Base-by-base conservation (phyloP, 108 stramenopile species). In the Discostella stelligeroides region DNA sequence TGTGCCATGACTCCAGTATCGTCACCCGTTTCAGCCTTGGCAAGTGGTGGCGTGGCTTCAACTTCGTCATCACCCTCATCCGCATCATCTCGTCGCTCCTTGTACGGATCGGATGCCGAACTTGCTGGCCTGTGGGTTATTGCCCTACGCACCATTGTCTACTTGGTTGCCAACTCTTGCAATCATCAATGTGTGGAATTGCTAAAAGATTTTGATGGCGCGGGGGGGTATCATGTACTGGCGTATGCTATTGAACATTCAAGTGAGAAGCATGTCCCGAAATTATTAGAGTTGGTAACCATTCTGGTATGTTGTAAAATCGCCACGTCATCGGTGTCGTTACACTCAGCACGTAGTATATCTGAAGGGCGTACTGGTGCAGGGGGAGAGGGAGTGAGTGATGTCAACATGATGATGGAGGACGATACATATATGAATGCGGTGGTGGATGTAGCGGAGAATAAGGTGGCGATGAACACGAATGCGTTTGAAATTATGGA, bases 141-240 rank as follows among this genome's bases (percentile, higher is more conserved):
- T 53, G 91, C 97, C 2, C 63, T 96, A 29, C 61, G 79, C 28
- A 95, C 95, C 30, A 80, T 96, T 29, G 85, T 96, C 21, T 73
- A 84, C 60, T 55, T 95, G 25, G 92, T 97, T 0, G 73, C 77
- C 34, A 67, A 82, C 54, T 86, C 93, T 10, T 92, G 91, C 62
- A 77, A 82, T 24, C 79, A 80, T 66, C 73, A 90, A 39, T 85
- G 88, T 68, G 57, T 81, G 13, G 92, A 91, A 55, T 83, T 97
- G 25, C 60, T 97, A 15, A 88, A 84, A 46, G 97, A 97, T 72
- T 96, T 94, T 62, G 89, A 92, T 53, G 67, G 86, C 21, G 92
- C 97, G 17, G 91, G 92, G 34, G 97, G 97, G 17, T 88, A 93
- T 60, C 91, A 89, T 39, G 90, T 95, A 0, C 73, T 97, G 12